These are phyloP conservation scores for Ophiostoma sp. DNA, from an alignment of 2,329 filamentous ascomycete genomes.

Conservation along the genomic window DNA sequence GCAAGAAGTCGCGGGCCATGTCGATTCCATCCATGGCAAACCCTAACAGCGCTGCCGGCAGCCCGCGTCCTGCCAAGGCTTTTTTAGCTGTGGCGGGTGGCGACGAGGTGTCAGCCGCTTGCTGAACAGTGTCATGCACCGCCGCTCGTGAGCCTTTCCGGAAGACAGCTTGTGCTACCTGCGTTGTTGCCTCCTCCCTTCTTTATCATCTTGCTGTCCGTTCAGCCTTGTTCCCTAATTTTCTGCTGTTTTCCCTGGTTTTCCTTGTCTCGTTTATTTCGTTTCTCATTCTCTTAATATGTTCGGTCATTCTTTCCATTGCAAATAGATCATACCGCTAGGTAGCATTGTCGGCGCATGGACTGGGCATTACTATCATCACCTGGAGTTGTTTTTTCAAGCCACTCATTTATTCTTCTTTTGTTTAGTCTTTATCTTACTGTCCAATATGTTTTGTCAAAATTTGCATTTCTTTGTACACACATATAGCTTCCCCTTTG, in stretches of 20 bases:
- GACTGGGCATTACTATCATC: neutral
- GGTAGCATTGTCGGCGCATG: neutral
- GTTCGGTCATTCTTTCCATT: neutral
- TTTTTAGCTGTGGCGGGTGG: slow-evolving; percentile 25
- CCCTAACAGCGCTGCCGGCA: slow-evolving; percentile 11
- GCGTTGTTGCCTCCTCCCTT: neutral
- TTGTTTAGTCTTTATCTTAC: neutral
- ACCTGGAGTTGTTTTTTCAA: neutral
- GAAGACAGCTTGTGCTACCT: neutral
- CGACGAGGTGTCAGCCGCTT: slow-evolving; percentile 19
- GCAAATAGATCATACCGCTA: neutral
- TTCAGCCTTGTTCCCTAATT: neutral
- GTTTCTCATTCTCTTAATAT: neutral
- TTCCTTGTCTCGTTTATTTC: neutral
- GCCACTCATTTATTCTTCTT: neutral
- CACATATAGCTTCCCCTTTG: neutral
- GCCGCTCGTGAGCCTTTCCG: neutral
- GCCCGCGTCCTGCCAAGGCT: slow-evolving; percentile 20
- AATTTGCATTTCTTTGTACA: neutral
- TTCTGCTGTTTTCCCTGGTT: neutral
- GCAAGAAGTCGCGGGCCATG: slow-evolving; percentile 26
- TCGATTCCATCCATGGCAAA: slow-evolving; percentile 22
- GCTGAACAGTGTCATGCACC: slow-evolving; percentile 16
- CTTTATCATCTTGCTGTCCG: neutral
- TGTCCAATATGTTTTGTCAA: too few species aligned